A percentile compares a stretch with the other conserved stretches of the same genome.
These are phyloP conservation scores for Pichia exigua DNA, from an alignment of 805 yeast species.

Conservation along the genomic window DNA sequence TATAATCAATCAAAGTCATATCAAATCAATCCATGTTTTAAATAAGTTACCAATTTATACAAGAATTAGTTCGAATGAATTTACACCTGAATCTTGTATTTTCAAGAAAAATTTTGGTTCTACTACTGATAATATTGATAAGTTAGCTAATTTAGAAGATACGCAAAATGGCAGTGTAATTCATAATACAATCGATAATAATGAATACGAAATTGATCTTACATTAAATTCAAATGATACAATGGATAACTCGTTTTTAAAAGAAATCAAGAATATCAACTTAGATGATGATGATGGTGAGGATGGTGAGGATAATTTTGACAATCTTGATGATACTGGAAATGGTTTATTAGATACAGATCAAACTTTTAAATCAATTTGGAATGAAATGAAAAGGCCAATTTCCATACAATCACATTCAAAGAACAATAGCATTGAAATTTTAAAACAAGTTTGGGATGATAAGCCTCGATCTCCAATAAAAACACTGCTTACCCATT, in stretches of 20 bases:
- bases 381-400: neutral
- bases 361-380: neutral
- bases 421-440: constrained; percentile 11
- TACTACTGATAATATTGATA: neutral
- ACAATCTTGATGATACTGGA: neutral
- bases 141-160: neutral
- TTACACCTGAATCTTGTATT: neutral
- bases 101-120: neutral
- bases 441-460: constrained; percentile 23
- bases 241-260: constrained; percentile 33
- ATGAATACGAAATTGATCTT: neutral
- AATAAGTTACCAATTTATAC: neutral
- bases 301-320: constrained; percentile 7
- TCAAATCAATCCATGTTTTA: neutral
- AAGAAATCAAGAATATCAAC: constrained; percentile 34
- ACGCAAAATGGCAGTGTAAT: neutral
- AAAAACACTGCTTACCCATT: neutral
- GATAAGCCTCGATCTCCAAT: neutral
- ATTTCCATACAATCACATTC: neutral
- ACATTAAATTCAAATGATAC: neutral
- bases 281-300: neutral
- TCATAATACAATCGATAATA: neutral
- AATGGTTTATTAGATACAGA: neutral
- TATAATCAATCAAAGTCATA: neutral
- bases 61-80: constrained; percentile 4